These are phyloP conservation scores for Annulohypoxylon nitens DNA, from an alignment of 495 filamentous ascomycete genomes.

Conservation along the genomic window DNA sequence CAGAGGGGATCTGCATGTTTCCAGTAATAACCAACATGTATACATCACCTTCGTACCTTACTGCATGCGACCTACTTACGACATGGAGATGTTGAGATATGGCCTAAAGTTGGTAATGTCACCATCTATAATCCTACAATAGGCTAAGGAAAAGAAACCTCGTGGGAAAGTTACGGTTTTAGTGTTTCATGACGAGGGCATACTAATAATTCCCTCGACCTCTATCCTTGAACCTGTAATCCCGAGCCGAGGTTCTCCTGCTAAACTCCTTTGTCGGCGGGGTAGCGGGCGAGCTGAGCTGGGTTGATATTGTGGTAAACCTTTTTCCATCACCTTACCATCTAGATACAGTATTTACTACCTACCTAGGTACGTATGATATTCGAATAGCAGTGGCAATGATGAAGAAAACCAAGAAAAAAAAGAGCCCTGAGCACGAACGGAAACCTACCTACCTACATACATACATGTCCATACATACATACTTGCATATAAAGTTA, in stretches of 20 bases:
- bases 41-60: conserved; percentile 19
- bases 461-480: conserved; percentile 2
- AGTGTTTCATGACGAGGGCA: conserved; percentile 11
- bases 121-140: conserved; percentile 26
- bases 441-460: not conserved
- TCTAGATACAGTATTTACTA: not conserved
- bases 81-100: conserved; percentile 12
- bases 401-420: not conserved
- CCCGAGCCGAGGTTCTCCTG: conserved; percentile 12
- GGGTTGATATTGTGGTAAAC: not conserved
- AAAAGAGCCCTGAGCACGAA: not conserved
- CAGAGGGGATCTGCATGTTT: conserved; percentile 26
- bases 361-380: not conserved
- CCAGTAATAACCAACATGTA: conserved; percentile 18
- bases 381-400: not conserved
- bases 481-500: conserved; percentile 11
- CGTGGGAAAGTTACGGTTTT: conserved; percentile 6
- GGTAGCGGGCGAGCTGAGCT: not conserved
- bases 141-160: conserved; percentile 17
- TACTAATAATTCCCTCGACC: conserved; percentile 2
- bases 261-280: not conserved
- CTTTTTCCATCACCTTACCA: not conserved
- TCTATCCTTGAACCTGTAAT: conserved; percentile 1
- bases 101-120: conserved; percentile 26
- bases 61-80: conserved; percentile 19